Conservation (phyloP, 495 filamentous ascomycete genomes). For the Neurospora sp. region DNA sequence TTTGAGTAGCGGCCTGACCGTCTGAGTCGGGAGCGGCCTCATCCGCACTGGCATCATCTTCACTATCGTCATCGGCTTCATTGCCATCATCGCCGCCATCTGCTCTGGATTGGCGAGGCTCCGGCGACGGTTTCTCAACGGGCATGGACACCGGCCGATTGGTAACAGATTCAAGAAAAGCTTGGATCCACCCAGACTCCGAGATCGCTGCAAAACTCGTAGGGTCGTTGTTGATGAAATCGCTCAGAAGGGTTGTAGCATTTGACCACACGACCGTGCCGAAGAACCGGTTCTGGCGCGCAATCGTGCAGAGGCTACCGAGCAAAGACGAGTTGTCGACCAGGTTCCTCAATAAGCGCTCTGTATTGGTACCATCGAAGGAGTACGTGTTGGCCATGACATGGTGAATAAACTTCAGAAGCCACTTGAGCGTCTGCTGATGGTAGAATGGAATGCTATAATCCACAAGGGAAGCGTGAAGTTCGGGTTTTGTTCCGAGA, state of each 20-base stretch:
- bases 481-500: conserved; percentile 63
- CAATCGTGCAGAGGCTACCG: conserved; percentile 66
- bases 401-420: conserved; percentile 93
- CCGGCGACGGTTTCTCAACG: conserved; percentile 9
- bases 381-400: conserved; percentile 69
- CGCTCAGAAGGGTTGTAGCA: conserved; percentile 79
- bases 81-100: background rate
- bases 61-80: conserved; percentile 4
- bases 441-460: conserved; percentile 87
- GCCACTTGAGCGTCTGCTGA: conserved; percentile 82
- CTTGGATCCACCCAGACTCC: conserved; percentile 82
- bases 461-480: conserved; percentile 74
- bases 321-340: conserved; percentile 86
- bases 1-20: conserved; percentile 29
- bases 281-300: conserved; percentile 64
- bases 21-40: conserved; percentile 25
- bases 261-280: conserved; percentile 92
- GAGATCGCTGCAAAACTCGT: conserved; percentile 93
- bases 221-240: conserved; percentile 97
- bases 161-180: conserved; percentile 72
- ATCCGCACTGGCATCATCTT: conserved; percentile 24
- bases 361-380: conserved; percentile 60
- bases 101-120: conserved; percentile 2
- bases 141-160: conserved; percentile 36
- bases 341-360: conserved; percentile 80